phyloP scores from a whole-genome alignment of 2,329 filamentous ascomycete genomes.

The Fusarium foetens region DNA sequence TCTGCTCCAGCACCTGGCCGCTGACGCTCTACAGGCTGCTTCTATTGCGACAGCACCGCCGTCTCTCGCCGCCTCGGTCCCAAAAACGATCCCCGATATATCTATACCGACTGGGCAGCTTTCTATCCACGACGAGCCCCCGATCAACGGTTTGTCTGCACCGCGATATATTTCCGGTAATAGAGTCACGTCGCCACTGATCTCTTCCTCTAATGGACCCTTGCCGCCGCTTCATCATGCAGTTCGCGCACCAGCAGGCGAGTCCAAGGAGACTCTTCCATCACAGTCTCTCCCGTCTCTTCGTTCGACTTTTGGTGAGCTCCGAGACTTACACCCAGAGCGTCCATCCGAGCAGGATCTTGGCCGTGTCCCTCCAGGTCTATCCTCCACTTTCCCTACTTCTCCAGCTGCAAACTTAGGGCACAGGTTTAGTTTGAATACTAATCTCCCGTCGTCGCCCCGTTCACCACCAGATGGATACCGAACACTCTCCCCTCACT shows the following conservation, averaged over 20 bases:
- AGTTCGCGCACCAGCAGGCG: constrained; percentile 50
- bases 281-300: constrained; percentile 55
- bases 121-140: constrained; percentile 49
- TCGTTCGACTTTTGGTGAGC: constrained; percentile 51
- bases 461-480: constrained; percentile 61
- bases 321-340: constrained; percentile 48
- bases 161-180: constrained; percentile 17
- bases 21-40: constrained; percentile 48
- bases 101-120: constrained; percentile 46
- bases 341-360: constrained; percentile 48
- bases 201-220: constrained; percentile 43
- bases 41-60: constrained; percentile 13
- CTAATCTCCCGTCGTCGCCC: constrained; percentile 55
- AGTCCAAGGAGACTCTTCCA: constrained; percentile 50
- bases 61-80: constrained; percentile 17
- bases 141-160: constrained; percentile 4
- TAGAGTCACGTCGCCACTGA: constrained; percentile 38
- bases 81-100: constrained; percentile 44
- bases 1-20: constrained; percentile 47
- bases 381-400: constrained; percentile 44
- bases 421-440: constrained; percentile 46
- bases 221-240: constrained; percentile 53
- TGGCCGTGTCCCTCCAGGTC: constrained; percentile 37
- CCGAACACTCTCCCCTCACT: constrained; percentile 60
- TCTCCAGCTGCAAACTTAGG: constrained; percentile 48